These are phyloP conservation scores for Striga hermonthica DNA, from an alignment of 305 asterid genomes.

Conservation along the genomic window DNA sequence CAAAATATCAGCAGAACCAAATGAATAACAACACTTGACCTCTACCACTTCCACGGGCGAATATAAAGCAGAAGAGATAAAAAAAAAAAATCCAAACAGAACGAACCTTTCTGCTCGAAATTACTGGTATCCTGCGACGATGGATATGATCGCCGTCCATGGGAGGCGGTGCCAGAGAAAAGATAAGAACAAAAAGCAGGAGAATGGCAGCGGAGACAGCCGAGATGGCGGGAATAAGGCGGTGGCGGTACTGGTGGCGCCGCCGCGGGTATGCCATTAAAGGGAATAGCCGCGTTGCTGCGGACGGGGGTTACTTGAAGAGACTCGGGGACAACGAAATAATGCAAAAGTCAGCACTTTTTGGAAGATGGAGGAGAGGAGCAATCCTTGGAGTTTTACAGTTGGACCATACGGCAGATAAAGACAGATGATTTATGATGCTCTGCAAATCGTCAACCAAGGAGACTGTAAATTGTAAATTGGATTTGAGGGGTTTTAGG, in stretches of 20 bases:
- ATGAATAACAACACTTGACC: constrained; percentile 16
- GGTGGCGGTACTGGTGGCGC: constrained; percentile 59
- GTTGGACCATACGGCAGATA: constrained; percentile 34
- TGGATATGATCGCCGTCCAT: constrained; percentile 47
- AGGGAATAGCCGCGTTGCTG: not conserved
- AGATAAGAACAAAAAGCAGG: constrained; percentile 50
- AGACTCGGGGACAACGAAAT: not conserved
- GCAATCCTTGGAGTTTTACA: constrained; percentile 34
- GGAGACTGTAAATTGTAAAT: no score
- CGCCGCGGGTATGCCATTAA: constrained; percentile 81
- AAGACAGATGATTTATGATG: constrained; percentile 36
- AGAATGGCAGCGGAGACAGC: constrained; percentile 55
- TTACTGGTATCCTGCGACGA: constrained; percentile 20
- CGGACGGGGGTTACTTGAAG: constrained; percentile 25
- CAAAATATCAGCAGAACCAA: constrained; percentile 23
- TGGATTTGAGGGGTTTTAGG: no score
- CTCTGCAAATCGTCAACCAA: constrained; percentile 19
- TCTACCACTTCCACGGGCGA: not conserved
- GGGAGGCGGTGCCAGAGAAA: constrained; percentile 72
- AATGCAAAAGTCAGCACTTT: constrained; percentile 22
- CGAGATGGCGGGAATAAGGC: constrained; percentile 53
- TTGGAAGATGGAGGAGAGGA: constrained; percentile 28
- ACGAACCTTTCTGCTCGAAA: constrained; percentile 18
- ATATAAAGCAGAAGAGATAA: not conserved
- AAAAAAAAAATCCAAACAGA: not conserved